phyloP scores from a whole-genome alignment of 2,329 filamentous ascomycete species.

The Mycosphaerella sp. region DNA sequence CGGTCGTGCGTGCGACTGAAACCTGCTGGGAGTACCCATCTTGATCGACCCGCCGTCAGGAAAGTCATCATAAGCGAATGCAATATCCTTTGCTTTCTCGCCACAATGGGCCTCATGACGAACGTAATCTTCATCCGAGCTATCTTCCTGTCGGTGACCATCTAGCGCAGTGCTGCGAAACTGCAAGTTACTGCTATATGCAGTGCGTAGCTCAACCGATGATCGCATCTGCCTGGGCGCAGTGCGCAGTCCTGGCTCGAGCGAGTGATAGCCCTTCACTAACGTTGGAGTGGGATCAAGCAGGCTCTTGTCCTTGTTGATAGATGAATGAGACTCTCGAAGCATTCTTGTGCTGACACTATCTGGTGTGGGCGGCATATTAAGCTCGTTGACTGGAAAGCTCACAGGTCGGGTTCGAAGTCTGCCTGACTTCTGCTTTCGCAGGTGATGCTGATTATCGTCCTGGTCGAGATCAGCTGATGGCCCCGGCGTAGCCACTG shows the following conservation, averaged over 20 bases:
- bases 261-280: slow-evolving; percentile 20
- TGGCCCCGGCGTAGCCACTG: slow-evolving; percentile 20
- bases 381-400: slow-evolving; percentile 24
- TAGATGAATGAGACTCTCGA: slow-evolving; percentile 30
- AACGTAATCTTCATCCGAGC: slow-evolving; percentile 19
- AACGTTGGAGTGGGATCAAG: slow-evolving; percentile 23
- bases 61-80: slow-evolving; percentile 26
- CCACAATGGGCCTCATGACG: slow-evolving; percentile 5
- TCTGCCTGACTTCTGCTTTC: slow-evolving; percentile 12
- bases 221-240: slow-evolving; percentile 29
- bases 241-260: slow-evolving; percentile 23
- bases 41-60: slow-evolving; percentile 33
- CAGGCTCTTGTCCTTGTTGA: slow-evolving; percentile 22
- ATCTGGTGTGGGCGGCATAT: slow-evolving; percentile 33
- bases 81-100: slow-evolving; percentile 21
- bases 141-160: slow-evolving; percentile 12
- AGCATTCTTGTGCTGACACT: slow-evolving; percentile 33
- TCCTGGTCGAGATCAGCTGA: slow-evolving; percentile 6
- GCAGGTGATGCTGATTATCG: slow-evolving; percentile 5
- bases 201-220: slow-evolving; percentile 28
- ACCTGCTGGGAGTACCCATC: slow-evolving; percentile 34
- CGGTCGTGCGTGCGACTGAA: slow-evolving; percentile 29
- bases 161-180: slow-evolving; percentile 18
- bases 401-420: slow-evolving; percentile 14
- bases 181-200: slow-evolving; percentile 23